Base-by-base conservation (phyloP, 331 rosid genomes). In the Prunus yedoensis region DNA sequence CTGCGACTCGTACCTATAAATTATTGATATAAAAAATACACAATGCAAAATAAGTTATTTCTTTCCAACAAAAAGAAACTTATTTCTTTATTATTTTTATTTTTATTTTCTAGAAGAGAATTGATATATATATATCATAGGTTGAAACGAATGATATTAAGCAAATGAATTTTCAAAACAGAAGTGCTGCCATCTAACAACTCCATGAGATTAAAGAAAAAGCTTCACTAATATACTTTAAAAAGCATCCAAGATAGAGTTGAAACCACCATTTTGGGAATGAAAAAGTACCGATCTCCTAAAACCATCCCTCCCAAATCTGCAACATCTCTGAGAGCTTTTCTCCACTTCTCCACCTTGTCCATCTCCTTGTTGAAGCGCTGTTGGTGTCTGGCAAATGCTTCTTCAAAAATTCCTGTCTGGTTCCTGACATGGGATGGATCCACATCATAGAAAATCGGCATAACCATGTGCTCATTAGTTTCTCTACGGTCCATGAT, bases 321-420 rank as follows among this genome's bases (percentile, higher is more conserved):
- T 43, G 32, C 58, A 49, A 18, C 73, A 14, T 47, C 45, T 2
- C 23, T 25, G 27, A 49, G 59, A 0, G 45, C 3, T 25, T 23
- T 68, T 47, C 60, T 23, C 73, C 60, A 68, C 45, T 27, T 27
- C 60, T 69, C 74, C 43, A 69, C 61, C 60, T 68, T 49, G 10
- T 35, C 38, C 13, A 66, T n/a, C 32, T 21, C n/a, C 28, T 15
- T 17, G 10, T 65, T 27, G n/a, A 49, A 35, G 25, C 50, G 20
- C 13, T 64, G 14, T 47, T 45, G 41, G 23, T 68, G 73, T 68
- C 16, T 68, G 21, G 73, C 5, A 68, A 3, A 68, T 13, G 73
- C 21, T 47, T 68, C 20, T 46, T 57, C 43, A 47, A 68, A 47
- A 27, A 21, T 68, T n/a, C 50, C 41, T 5, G 38, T 68, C 38